Evolutionary conservation across 352 stramenopile genomes (phyloP), one percentile per base, ranked within the genome.

Genomic region (Thraustotheca clavata): DNA sequence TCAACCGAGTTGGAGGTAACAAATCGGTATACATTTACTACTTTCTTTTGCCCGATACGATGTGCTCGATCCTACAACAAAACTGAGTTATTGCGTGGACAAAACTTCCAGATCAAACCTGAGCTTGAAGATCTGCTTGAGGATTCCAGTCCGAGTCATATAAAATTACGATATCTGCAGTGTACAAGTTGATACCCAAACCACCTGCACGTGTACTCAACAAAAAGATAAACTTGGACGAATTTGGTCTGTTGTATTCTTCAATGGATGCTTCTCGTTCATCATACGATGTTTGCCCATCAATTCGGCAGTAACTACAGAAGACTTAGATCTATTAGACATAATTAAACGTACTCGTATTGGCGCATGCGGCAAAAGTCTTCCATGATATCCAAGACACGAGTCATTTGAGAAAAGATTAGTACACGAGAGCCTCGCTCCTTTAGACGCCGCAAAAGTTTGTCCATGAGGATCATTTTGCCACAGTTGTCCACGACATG

Each of bases 131-230:
- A 78, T 99, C 96, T 1, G 94, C 91, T 76, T 99, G 96, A 5
- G 96, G 96, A 73, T 99, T 99, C 96, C 96, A 99, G 69, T 99
- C 96, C 41, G 80, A 96, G 72, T 99, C 96, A 70, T 98, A 98
- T 20, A 99, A 71, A 73, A 99, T 98, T 8, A 99, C 97, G 59
- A 98, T 89, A 74, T 99, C 97, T 18, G 97, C 97, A 16, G 96
- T 99, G 71, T 98, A 96, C 65, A 99, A 76, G 73, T 99, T 99
- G 71, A 99, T 99, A 61, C 96, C 96, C n/a, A 99, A 80, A 49
- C 96, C 96, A 65, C 96, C 97, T 20, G 92, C 94, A 24, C 95
- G 84, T 18, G 97, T 99, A n/a, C 89, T 98, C 48, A 99, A 82
- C 34, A 99, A 70, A 65, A 99, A 99, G 32, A 99, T 70, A 69